Evolutionary conservation across 257 asterid genomes (phyloP).

Genomic region (Jacaranda copaia): DNA sequence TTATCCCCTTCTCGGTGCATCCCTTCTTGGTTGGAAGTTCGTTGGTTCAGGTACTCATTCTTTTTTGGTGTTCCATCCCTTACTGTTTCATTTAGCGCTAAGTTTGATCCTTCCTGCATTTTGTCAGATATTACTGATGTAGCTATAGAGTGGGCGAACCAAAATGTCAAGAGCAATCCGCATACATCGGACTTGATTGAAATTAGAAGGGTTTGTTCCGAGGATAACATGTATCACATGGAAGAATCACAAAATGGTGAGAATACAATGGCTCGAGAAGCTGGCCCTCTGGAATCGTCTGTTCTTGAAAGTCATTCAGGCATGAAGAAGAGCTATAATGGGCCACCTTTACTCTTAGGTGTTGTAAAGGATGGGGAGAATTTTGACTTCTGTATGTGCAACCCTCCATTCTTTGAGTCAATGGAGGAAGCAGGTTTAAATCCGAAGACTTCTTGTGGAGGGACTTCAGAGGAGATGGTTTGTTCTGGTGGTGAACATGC

Average conservation of each 20-base stretch:
- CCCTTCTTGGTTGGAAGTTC: constrained; percentile 90
- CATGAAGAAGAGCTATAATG: constrained; percentile 41
- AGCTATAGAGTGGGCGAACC: constrained; percentile 90
- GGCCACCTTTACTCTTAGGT: constrained; percentile 69
- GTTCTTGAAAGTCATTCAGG: constrained; percentile 32
- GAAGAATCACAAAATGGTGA: constrained; percentile 40
- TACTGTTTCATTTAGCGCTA: constrained; percentile 7
- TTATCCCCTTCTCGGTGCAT: constrained; percentile 97
- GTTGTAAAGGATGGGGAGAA: constrained; percentile 76
- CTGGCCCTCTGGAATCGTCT: constrained; percentile 34
- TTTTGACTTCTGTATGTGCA: constrained; percentile 96
- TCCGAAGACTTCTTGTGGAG: constrained; percentile 97
- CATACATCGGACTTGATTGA: constrained; percentile 75
- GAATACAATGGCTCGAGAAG: constrained; percentile 25
- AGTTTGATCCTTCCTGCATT: not conserved
- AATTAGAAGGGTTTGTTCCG: constrained; percentile 63
- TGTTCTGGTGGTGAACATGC: constrained; percentile 89
- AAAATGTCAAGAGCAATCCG: constrained; percentile 75
- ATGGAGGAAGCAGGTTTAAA: constrained; percentile 92
- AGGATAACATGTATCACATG: constrained; percentile 18
- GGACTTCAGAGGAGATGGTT: constrained; percentile 90
- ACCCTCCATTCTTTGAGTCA: constrained; percentile 93
- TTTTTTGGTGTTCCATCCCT: constrained; percentile 4
- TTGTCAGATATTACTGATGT: constrained; percentile 81
- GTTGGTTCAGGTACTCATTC: constrained; percentile 79